Conservation (phyloP, 257 asterid genomes). For the Echium plantagineum region DNA sequence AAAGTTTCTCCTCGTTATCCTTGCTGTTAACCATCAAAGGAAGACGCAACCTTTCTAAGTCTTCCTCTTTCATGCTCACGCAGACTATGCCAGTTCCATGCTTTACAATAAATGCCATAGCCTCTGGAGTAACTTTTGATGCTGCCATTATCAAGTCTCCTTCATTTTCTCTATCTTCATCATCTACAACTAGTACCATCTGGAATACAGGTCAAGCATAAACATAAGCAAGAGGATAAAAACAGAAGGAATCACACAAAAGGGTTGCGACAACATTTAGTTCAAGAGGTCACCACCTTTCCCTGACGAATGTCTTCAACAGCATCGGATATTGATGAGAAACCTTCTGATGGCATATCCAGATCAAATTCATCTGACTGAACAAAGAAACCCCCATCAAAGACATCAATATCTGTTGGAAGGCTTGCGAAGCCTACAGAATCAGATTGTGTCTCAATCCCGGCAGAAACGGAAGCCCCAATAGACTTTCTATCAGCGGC, state of each 20-base stretch:
- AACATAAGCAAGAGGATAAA: constrained; percentile 2
- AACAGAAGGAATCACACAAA: background rate
- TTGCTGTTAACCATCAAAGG: constrained; percentile 84
- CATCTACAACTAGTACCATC: constrained; percentile 95
- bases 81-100: constrained; percentile 97
- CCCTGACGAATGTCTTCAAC: constrained; percentile 84
- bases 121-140: constrained; percentile 83
- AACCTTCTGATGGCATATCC: constrained; percentile 70
- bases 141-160: constrained; percentile 98
- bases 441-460: constrained; percentile 50
- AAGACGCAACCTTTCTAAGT: constrained; percentile 69
- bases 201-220: constrained; percentile 20
- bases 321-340: constrained; percentile 70
- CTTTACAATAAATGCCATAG: constrained; percentile 95
- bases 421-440: constrained; percentile 29
- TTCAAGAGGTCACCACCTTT: constrained; percentile 40
- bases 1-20: constrained; percentile 89
- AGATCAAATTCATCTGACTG: constrained; percentile 57
- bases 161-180: constrained; percentile 96
- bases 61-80: constrained; percentile 92
- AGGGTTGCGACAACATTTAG: background rate
- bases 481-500: constrained; percentile 22
- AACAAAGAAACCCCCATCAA: constrained; percentile 40
- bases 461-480: constrained; percentile 33
- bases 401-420: constrained; percentile 52